A percentile compares a stretch with the other conserved stretches of the same genome.
Conservation (phyloP, 2,329 filamentous ascomycete species). For the Aureobasidium sp. region DNA sequence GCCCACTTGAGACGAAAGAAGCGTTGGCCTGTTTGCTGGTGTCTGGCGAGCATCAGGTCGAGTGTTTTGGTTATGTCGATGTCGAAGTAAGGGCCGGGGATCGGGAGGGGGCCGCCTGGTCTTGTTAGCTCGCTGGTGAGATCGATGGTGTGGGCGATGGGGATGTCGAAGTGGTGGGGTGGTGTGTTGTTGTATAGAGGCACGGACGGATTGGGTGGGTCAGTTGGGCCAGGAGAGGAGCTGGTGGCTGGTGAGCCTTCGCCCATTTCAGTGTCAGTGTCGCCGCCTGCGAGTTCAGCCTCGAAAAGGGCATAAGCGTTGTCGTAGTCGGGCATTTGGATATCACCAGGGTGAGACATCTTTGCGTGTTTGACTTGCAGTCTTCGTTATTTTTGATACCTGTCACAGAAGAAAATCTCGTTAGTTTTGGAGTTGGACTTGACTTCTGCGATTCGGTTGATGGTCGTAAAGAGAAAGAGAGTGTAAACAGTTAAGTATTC, state of each 20-base stretch:
- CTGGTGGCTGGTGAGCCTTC: neutral
- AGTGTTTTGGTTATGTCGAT: neutral
- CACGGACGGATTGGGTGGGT: neutral
- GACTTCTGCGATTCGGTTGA: neutral
- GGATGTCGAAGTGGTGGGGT: neutral
- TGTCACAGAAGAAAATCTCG: neutral
- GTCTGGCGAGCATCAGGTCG: neutral
- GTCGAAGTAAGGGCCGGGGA: neutral
- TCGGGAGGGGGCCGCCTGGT: neutral
- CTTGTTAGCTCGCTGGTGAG: neutral
- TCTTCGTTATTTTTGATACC: neutral
- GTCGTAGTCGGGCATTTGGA: neutral
- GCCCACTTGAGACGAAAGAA: neutral
- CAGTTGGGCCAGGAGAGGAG: neutral
- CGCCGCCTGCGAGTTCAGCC: neutral
- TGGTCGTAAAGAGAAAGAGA: neutral
- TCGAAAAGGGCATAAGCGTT: neutral
- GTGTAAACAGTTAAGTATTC: neutral
- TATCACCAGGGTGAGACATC: neutral
- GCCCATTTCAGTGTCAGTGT: neutral
- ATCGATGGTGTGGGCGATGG: neutral
- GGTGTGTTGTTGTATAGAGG: neutral
- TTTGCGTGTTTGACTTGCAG: neutral
- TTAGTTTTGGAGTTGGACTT: neutral
- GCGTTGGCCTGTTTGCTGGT: neutral